Base-by-base conservation (phyloP, 768 basidiomycete genomes). In the Hortiboletus campestris region DNA sequence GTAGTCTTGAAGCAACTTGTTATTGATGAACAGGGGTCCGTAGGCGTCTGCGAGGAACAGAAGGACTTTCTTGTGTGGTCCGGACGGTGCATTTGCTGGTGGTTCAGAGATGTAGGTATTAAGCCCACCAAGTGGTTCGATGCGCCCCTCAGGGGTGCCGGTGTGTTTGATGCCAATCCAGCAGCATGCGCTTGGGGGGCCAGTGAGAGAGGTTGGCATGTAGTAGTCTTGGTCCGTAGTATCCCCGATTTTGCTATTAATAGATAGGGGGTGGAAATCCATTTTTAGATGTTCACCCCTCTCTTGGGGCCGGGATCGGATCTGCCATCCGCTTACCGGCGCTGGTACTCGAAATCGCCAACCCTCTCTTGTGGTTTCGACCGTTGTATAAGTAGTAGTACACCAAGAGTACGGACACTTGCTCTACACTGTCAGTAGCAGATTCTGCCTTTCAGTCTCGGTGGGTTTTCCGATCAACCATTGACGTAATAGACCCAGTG, bases 1-100 rank as follows among this genome's bases (percentile, higher is more conserved):
- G 57, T 78, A 84, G 61, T 87, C 85, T 60, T 85, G 83, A 7
- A 86, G 59, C 2, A 86, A 68, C 66, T 81, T 70, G 45, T 80
- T 80, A 54, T 86, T 85, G 46, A 81, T 47, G 62, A 71, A 83
- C 45, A 83, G 70, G 0, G 84, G 80, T 0, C 85, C 82, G 57
- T 71, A 84, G 12, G 83, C 76, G 60, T 86, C 85, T 6, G 83
- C 62, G 45, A 81, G 75, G 72, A 78, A 86, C 28, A 86, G 54
- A 25, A 85, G 68, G 44, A 86, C 74, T 53, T 75, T 80, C 45
- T 70, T 66, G 58, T 75, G 74, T 20, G 22, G 22, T 38, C 55
- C 47, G 22, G 48, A 49, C 19, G 11, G 49, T 58, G n/a, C 35
- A 20, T 42, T 42, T 6, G 58, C 43, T 10, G 76, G 70, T 2